phyloP scores from a whole-genome alignment of 768 basidiomycete genomes.

The Pleurotus citrinopileatus region DNA sequence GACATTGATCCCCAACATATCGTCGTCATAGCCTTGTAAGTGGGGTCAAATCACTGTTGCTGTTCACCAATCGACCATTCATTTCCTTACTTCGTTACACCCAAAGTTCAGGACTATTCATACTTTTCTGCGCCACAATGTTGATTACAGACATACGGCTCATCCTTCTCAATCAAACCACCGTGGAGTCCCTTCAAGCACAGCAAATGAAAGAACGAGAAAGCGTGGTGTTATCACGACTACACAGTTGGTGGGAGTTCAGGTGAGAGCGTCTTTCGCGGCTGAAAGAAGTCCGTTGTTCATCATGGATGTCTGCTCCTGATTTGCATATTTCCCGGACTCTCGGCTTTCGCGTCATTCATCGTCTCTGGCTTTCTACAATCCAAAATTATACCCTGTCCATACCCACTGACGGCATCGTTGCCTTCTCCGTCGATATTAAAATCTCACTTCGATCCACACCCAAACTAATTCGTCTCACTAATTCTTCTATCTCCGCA shows the following conservation, averaged over 20 bases:
- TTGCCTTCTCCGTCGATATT: neutral
- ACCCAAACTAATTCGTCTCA: neutral
- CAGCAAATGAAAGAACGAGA: constrained; percentile 68
- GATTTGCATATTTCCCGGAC: neutral
- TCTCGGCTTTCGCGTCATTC: neutral
- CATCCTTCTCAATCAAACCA: constrained; percentile 65
- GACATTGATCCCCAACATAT: constrained; percentile 66
- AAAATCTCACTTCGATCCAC: neutral
- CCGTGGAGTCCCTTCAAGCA: constrained; percentile 71
- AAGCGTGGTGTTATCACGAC: constrained; percentile 40
- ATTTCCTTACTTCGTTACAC: neutral
- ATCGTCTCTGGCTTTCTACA: neutral
- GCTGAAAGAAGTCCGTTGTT: neutral
- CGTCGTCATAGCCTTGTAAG: constrained; percentile 72
- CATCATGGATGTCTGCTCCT: neutral
- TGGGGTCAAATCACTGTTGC: constrained; percentile 13
- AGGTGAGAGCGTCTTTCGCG: constrained; percentile 35
- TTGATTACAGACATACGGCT: constrained; percentile 56
- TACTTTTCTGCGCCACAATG: constrained; percentile 64
- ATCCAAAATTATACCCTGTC: too few species aligned
- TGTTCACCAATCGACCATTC: neutral
- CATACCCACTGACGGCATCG: neutral
- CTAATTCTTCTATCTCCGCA: neutral
- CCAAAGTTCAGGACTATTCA: constrained; percentile 65
- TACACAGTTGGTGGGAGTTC: constrained; percentile 53